Percentiles rank a stretch among this genome's conserved stretches.
Conservation (phyloP, 2,329 filamentous ascomycete genomes). For the Diaporthe humulicola region DNA sequence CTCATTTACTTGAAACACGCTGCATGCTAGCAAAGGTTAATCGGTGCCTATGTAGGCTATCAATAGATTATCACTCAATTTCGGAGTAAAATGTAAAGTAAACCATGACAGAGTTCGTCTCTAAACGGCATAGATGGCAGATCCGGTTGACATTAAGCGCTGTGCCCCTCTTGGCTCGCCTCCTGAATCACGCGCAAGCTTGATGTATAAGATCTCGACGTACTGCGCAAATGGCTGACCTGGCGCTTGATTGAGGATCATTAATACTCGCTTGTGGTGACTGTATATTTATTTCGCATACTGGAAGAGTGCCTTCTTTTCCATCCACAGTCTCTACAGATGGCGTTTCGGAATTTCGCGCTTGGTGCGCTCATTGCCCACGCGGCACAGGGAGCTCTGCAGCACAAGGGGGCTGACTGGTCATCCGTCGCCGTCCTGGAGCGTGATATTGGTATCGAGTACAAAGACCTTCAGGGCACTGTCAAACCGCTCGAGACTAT, state of each 20-base stretch:
- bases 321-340: constrained; percentile 20
- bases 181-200: background rate
- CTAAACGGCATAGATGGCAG: constrained; percentile 11
- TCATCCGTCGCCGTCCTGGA: constrained; percentile 77
- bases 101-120: constrained; percentile 19
- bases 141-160: background rate
- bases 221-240: background rate
- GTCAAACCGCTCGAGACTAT: constrained; percentile 72
- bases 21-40: background rate
- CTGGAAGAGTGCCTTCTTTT: background rate
- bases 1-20: background rate
- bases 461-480: constrained; percentile 68
- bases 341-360: constrained; percentile 3
- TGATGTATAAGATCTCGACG: background rate
- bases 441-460: constrained; percentile 66
- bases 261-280: background rate
- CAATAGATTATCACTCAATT: constrained; percentile 5
- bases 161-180: background rate
- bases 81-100: background rate
- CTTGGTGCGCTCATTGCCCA: background rate
- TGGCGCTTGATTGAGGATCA: background rate
- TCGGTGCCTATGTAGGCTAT: constrained; percentile 4
- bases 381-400: constrained; percentile 25
- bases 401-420: constrained; percentile 37
- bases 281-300: background rate